These are phyloP conservation scores for Nicotiana tomentosiformis DNA, from an alignment of 257 asterid species.

Conservation along the genomic window DNA sequence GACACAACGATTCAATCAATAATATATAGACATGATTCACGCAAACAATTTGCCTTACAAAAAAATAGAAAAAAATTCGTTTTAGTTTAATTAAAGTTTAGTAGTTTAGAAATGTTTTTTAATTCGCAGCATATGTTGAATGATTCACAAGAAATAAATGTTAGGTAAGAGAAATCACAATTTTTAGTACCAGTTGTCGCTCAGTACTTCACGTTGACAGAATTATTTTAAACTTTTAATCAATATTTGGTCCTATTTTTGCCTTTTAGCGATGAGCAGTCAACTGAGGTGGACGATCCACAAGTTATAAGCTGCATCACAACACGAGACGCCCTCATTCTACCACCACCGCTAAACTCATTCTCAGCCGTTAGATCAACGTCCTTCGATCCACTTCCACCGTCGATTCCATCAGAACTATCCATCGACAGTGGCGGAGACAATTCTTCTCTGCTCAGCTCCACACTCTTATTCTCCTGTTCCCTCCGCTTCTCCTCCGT, in stretches of 20 bases:
- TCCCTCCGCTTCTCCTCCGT: constrained; percentile 19
- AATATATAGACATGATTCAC: too few relatives aligned
- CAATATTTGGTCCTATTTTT: neutral
- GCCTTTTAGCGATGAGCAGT: neutral
- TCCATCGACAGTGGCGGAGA: constrained; percentile 25
- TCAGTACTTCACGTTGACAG: too few relatives aligned
- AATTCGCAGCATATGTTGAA: too few relatives aligned
- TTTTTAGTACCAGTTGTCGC: too few relatives aligned
- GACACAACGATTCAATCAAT: too few relatives aligned
- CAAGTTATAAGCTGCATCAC: constrained; percentile 29
- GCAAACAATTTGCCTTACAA: too few relatives aligned
- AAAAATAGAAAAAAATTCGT: too few relatives aligned
- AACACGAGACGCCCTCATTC: constrained; percentile 18
- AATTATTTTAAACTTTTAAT: neutral
- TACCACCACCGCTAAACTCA: constrained; percentile 18
- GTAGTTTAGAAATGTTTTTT: too few relatives aligned
- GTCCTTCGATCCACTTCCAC: constrained; percentile 13
- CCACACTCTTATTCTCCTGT: constrained; percentile 18
- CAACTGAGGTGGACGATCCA: constrained; percentile 14
- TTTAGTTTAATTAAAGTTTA: too few relatives aligned
- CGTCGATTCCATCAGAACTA: constrained; percentile 23
- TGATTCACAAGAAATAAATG: too few relatives aligned
- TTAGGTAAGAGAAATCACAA: too few relatives aligned
- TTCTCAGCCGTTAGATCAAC: constrained; percentile 21
- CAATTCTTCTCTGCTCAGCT: constrained; percentile 24